A percentile compares a stretch with the other conserved stretches of the same genome.
phyloP scores from a whole-genome alignment of 2,329 filamentous ascomycete species.

The Raffaelea albimanens region DNA sequence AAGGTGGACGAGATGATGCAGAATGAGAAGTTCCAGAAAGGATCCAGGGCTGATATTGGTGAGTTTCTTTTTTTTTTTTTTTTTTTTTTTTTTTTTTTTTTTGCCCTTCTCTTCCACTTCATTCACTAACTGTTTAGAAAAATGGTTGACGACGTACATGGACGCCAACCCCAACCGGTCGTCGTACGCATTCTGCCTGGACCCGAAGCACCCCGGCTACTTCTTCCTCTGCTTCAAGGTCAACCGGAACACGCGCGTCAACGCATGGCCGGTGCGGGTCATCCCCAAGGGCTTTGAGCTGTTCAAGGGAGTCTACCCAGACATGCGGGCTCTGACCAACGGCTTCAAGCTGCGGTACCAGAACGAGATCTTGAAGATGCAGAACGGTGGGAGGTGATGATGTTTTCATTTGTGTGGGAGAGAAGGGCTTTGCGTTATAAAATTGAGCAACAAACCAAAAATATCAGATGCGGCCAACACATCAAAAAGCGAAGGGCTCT shows the following conservation, averaged over 20 bases:
- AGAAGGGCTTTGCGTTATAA: too few relatives aligned
- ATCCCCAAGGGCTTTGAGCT: conserved; percentile 92
- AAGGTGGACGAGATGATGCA: conserved; percentile 96
- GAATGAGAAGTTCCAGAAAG: conserved; percentile 86
- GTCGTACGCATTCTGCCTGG: conserved; percentile 92
- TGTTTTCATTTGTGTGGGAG: too few relatives aligned
- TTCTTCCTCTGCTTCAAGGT: conserved; percentile 97
- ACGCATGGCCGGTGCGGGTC: conserved; percentile 78
- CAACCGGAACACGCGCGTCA: conserved; percentile 61
- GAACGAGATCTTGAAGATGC: conserved; percentile 56
- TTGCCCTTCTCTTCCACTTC: background rate
- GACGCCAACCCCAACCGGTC: conserved; percentile 91
- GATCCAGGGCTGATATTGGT: conserved; percentile 76
- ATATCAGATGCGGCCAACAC: too few relatives aligned
- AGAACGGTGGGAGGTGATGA: conserved; percentile 6
- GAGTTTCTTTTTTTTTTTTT: conserved; percentile 30
- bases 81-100: background rate
- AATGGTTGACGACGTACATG: conserved; percentile 93
- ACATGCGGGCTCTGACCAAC: conserved; percentile 92
- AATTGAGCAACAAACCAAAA: too few relatives aligned
- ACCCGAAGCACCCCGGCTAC: conserved; percentile 84
- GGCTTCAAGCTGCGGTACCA: conserved; percentile 83
- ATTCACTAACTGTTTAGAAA: conserved; percentile 46
- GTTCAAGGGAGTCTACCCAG: conserved; percentile 79
- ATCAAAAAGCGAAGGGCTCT: too few relatives aligned